These are phyloP conservation scores for Larix sibirica DNA, from an alignment of 83 land plant genomes.

Conservation along the genomic window DNA sequence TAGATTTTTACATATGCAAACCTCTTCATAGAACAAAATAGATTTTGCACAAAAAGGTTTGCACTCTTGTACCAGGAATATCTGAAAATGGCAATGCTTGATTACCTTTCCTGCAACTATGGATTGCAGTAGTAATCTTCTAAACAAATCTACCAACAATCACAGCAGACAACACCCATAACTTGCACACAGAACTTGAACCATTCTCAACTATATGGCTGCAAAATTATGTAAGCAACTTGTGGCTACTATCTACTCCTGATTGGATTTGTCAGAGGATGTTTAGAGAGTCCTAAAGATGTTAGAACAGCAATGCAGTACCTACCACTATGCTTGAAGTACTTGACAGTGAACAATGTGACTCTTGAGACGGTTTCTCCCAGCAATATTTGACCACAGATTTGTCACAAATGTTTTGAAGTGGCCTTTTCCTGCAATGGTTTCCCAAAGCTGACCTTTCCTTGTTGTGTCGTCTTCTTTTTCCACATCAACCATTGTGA, in stretches of 20 bases:
- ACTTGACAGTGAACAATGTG: constrained; percentile 84
- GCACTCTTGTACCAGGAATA: neutral
- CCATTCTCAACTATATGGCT: neutral
- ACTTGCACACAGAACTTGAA: constrained; percentile 6
- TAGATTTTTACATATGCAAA: neutral
- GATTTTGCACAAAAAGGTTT: constrained; percentile 5
- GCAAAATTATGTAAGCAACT: neutral
- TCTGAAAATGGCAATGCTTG: neutral
- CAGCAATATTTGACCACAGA: constrained; percentile 73
- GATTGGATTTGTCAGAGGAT: neutral
- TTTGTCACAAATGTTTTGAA: constrained; percentile 64
- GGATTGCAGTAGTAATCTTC: neutral
- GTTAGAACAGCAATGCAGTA: neutral
- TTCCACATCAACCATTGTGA: constrained; percentile 65
- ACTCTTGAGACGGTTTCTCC: constrained; percentile 55
- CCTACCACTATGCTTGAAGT: constrained; percentile 49
- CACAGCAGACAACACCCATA: constrained; percentile 11
- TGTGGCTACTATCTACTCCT: constrained; percentile 15
- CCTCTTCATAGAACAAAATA: constrained; percentile 1
- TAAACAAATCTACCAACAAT: neutral
- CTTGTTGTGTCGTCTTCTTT: constrained; percentile 23
- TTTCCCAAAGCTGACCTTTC: constrained; percentile 66
- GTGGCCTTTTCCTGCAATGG: constrained; percentile 73
- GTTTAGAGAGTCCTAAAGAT: constrained; percentile 8
- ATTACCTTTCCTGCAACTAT: neutral